A percentile compares a stretch with the other conserved stretches of the same genome.
Evolutionary conservation across 1,284 basidiomycete genomes (phyloP).

Genomic region (Rhodotorula sp.): DNA sequence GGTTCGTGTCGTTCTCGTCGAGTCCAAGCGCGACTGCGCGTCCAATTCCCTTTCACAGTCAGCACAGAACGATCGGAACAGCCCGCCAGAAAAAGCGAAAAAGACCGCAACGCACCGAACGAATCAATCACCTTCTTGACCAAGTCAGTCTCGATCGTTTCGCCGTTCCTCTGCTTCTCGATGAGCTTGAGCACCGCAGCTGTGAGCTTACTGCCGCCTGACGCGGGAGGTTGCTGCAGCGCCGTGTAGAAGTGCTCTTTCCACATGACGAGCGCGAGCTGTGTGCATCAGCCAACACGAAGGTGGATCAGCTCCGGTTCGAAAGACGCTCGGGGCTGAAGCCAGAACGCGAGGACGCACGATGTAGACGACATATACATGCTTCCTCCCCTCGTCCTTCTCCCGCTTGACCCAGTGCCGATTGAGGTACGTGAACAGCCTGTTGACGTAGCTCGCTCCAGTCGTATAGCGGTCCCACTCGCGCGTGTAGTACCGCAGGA

Average conservation of each 20-base stretch:
- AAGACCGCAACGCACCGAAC: slow-evolving; percentile 56
- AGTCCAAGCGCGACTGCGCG: slow-evolving; percentile 80
- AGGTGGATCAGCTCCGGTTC: not conserved
- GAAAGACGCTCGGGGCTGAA: not conserved
- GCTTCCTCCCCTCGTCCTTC: slow-evolving; percentile 94
- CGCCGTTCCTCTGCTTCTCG: slow-evolving; percentile 90
- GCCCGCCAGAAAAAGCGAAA: too few relatives aligned
- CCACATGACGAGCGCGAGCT: slow-evolving; percentile 97
- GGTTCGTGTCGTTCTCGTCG: slow-evolving; percentile 85
- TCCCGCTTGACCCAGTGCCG: slow-evolving; percentile 99
- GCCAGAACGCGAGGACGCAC: slow-evolving; percentile 56
- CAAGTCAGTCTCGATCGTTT: slow-evolving; percentile 85
- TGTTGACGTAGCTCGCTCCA: slow-evolving; percentile 92
- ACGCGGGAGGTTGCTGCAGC: slow-evolving; percentile 58
- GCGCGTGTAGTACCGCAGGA: slow-evolving; percentile 84
- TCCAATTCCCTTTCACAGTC: too few relatives aligned
- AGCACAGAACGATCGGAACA: too few relatives aligned
- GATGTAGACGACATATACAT: slow-evolving; percentile 93
- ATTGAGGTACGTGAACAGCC: slow-evolving; percentile 94
- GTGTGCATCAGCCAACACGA: slow-evolving; percentile 1
- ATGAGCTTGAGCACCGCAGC: slow-evolving; percentile 84
- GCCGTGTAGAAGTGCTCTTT: slow-evolving; percentile 85
- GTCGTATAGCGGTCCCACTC: slow-evolving; percentile 97
- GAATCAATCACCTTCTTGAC: slow-evolving; percentile 96
- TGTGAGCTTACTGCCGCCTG: slow-evolving; percentile 69